Evolutionary conservation across 1,284 basidiomycete genomes (phyloP).

Genomic region (Rhodotorula sp.): DNA sequence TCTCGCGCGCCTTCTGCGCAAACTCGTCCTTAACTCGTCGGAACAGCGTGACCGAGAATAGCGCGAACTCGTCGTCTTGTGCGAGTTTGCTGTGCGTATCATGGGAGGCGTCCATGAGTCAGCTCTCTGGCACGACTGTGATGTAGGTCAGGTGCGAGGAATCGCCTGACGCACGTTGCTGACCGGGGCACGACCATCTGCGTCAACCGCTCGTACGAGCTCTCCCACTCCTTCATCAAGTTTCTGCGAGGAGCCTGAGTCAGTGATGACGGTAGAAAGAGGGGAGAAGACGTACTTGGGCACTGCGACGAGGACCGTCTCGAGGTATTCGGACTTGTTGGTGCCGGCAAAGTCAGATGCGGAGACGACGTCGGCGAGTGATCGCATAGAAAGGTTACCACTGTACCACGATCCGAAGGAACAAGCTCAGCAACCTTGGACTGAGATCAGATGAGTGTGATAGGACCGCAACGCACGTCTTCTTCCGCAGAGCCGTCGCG

Average conservation of each 20-base stretch:
- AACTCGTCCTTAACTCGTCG: constrained; percentile 89
- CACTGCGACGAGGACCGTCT: constrained; percentile 89
- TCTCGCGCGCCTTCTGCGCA: constrained; percentile 88
- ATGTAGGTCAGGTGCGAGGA: not conserved
- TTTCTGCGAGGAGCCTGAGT: constrained; percentile 56
- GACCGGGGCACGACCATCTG: constrained; percentile 95
- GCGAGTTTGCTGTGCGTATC: constrained; percentile 57
- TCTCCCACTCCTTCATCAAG: constrained; percentile 80
- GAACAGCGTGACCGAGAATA: constrained; percentile 89
- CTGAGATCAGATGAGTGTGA: too few relatives aligned
- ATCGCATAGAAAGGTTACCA: constrained; percentile 88
- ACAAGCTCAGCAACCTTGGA: not conserved
- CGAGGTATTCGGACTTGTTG: constrained; percentile 83
- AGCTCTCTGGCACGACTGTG: not conserved
- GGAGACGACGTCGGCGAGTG: constrained; percentile 79
- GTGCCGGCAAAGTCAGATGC: constrained; percentile 74
- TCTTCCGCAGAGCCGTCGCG: constrained; percentile 91
- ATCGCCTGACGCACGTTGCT: constrained; percentile 61
- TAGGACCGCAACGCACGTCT: constrained; percentile 61
- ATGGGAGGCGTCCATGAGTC: not conserved
- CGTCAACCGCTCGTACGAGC: constrained; percentile 83
- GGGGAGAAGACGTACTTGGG: constrained; percentile 67
- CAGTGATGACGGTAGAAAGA: too few relatives aligned
- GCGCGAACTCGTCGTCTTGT: constrained; percentile 82
- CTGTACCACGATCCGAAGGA: constrained; percentile 53